Percentiles rank a stretch among this genome's conserved stretches.
phyloP scores from a whole-genome alignment of 352 stramenopile genomes.

The Phytophthora citricola region DNA sequence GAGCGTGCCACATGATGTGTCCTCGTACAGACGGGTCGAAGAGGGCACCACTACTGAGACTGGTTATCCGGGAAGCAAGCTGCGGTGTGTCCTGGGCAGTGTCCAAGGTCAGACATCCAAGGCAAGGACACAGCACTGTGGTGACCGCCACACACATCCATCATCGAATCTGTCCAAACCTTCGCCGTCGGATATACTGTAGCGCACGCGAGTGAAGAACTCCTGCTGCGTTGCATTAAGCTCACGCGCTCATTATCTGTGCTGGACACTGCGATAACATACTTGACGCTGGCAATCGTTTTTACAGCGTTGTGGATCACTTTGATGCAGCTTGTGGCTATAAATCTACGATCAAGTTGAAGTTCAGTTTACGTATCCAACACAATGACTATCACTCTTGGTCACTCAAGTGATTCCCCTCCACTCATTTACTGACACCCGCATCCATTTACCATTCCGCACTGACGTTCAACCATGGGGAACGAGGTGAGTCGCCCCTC shows the following conservation, averaged over 20 bases:
- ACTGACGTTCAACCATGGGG: constrained; percentile 42
- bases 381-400: constrained; percentile 24
- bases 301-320: neutral
- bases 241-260: constrained; percentile 8
- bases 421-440: constrained; percentile 14
- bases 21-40: constrained; percentile 26
- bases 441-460: constrained; percentile 9
- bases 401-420: constrained; percentile 6
- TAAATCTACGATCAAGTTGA: constrained; percentile 14
- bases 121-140: neutral
- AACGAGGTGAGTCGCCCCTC: constrained; percentile 62
- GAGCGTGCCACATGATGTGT: constrained; percentile 33
- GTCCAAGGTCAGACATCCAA: constrained; percentile 1
- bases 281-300: no score
- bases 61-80: neutral
- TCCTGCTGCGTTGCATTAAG: constrained; percentile 18
- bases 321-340: neutral
- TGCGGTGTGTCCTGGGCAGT: neutral
- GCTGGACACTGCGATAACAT: neutral
- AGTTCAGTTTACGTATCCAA: constrained; percentile 15
- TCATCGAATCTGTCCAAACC: no score
- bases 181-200: no score
- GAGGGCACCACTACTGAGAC: constrained; percentile 6
- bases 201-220: no score
- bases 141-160: no score